Evolutionary conservation across 2,329 filamentous ascomycete species (phyloP), one percentile per base, ranked within the genome.

Genomic region (Rugonectria rugulosa): DNA sequence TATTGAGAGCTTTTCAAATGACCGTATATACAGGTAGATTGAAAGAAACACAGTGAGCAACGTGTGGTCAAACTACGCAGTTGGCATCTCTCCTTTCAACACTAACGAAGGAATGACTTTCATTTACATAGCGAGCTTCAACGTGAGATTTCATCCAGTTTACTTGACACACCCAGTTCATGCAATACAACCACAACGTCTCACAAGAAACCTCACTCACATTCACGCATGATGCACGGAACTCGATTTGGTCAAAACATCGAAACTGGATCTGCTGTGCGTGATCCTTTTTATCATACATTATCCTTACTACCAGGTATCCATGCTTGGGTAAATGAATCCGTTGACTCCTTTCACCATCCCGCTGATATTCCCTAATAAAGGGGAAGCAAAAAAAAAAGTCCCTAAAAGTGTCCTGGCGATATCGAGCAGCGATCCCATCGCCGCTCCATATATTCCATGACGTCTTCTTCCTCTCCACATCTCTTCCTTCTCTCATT

Each of bases 231-330:
- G 19, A 53, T 49, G 20, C 17, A 37, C 41, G 47, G 31, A 26
- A 46, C 34, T 49, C 49, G 54, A 15, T 36, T 41, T 57, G 17
- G 58, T 21, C 59, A 38, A 57, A 55, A 43, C 29, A 45, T 7
- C 53, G 24, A 54, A 51, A 53, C 29, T 42, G 49, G 46, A 59
- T 62, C 60, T 43, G 36, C 41, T 38, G 52, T 26, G 42, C 20
- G 50, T 54, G 61, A 65, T 45, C 53, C 53, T 48, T 53, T 50
- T 53, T 62, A 66, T 65, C 58, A 61, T 68, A 68, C 65, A 68
- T 65, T 66, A 62, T 55, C 57, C 47, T 68, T 57, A 60, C 38
- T 60, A 41, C 46, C 53, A 51, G 45, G 51, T 64, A 62, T 48
- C 61, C 60, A 57, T 59, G 56, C 59, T 58, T n/a, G n/a, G n/a